A percentile compares a stretch with the other conserved stretches of the same genome.
Conservation (phyloP, 208 protist species). For the Plasmodiophora brassicae region DNA sequence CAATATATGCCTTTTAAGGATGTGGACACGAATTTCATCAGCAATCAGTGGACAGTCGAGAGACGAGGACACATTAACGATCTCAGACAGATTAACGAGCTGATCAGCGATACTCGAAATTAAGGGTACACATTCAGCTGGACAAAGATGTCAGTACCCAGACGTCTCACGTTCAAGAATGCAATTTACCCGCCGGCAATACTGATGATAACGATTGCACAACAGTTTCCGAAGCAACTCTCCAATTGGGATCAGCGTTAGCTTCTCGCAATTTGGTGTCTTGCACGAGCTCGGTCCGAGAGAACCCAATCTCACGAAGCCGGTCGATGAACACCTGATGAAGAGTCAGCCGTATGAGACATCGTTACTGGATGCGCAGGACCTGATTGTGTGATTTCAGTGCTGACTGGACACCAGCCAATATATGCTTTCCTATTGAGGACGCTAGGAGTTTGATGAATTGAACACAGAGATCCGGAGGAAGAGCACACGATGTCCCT, state of each 20-base stretch:
- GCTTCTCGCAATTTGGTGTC: no score
- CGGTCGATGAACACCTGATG: no score
- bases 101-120: conserved; percentile 3
- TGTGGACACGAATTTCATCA: no score
- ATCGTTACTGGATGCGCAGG: not conserved
- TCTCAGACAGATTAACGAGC: not conserved
- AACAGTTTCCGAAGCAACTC: not conserved
- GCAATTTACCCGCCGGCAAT: no score
- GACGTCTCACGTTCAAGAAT: no score
- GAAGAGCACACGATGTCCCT: not conserved
- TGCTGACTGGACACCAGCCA: not conserved
- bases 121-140: not conserved
- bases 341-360: not conserved
- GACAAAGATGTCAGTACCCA: no score
- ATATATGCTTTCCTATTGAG: not conserved
- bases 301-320: no score
- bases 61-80: no score
- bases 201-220: not conserved
- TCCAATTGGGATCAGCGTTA: not conserved
- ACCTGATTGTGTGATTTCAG: not conserved
- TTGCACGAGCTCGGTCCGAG: no score
- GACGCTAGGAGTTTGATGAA: not conserved
- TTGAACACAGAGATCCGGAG: not conserved
- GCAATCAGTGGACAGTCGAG: no score
- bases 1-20: no score